Evolutionary conservation across 148 eudicot genomes (phyloP), one percentile per base, ranked within the genome.

Genomic region (Silene conica): DNA sequence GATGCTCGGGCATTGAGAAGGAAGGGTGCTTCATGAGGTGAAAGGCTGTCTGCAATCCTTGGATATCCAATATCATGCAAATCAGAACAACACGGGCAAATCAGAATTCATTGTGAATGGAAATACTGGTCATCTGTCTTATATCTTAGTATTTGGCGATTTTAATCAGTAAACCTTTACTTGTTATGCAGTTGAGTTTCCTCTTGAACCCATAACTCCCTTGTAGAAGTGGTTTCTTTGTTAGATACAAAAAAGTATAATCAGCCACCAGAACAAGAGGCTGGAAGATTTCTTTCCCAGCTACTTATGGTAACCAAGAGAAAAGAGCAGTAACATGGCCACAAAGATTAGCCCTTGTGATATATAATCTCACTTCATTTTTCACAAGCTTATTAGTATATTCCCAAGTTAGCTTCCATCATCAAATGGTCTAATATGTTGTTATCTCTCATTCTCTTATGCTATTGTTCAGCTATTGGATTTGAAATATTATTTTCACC

Each of bases 361-460:
- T 62, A 25, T 25, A 62, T 62, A 23, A 12, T 62, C 65, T 62
- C 65, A 62, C 65, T 62, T 62, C 23, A 21, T 62, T 50, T 25
- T 6, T 23, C 34, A 9, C 65, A 62, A 58, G 65, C 8, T 62
- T 62, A 25, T 22, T 23, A 62, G 18, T 62, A 10, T 62, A 11
- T 62, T 21, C 14, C 65, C 34, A 2, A 21, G 65, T 25, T 62
- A 62, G 16, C 12, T 25, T 11, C 65, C 25, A 25, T 58, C 65
- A 25, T 62, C 25, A 25, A 62, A 57, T 57, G 22, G 8, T 57
- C 20, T 57, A 50, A 18, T 50, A 50, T 57, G 21, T 57, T 4
- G 7, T n/a, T 19, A n/a, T 19, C 60, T 19, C 22, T 18, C 20
- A 57, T 57, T 18, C 60, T 57, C 20, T 57, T n/a, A 57, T 19